Evolutionary conservation across 441 rosid species (phyloP), one percentile per base, ranked within the genome.

Genomic region (Populus hybrid): DNA sequence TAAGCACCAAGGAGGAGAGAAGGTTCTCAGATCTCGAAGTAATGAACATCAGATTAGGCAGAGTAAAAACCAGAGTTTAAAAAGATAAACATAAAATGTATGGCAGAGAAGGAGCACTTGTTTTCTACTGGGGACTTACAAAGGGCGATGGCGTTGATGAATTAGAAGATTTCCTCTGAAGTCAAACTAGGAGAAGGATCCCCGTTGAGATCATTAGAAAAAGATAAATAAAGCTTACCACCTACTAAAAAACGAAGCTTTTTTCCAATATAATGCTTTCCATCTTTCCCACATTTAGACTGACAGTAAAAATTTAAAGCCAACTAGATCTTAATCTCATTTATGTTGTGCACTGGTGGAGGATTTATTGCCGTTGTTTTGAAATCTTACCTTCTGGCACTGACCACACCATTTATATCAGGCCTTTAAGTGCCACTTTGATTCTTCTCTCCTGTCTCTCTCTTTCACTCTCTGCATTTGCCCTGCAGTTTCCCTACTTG

Each of bases 291-390:
- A 30, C 32, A 3, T 30, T 30, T 30, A 30, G 32, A 30, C 32
- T 30, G 32, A 30, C 32, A 30, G 32, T 30, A 30, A 30, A 30
- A 61, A 50, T 35, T 63, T 79, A 72, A 16, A 35, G 23, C 63
- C 69, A 71, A 54, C 61, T 70, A 74, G 78, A 83, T 69, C 78
- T 30, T 35, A 66, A 69, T 76, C 68, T 77, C 85, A 84, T 84
- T 86, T 76, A 81, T 73, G 4, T 80, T 67, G 59, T 78, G 74
- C 65, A 24, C 72, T 32, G 70, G 36, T 14, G 36, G 7, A 21
- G 42, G 76, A 79, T 84, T 84, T 81, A 70, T 81, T 81, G 75
- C 64, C 63, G 9, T 16, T 0, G 75, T 78, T 76, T 78, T 68
- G 72, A 80, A 75, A 73, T 54, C 35, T 80, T 77, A 64, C 81